Conservation (phyloP, 441 rosid species). For the Syzygium malaccense region DNA sequence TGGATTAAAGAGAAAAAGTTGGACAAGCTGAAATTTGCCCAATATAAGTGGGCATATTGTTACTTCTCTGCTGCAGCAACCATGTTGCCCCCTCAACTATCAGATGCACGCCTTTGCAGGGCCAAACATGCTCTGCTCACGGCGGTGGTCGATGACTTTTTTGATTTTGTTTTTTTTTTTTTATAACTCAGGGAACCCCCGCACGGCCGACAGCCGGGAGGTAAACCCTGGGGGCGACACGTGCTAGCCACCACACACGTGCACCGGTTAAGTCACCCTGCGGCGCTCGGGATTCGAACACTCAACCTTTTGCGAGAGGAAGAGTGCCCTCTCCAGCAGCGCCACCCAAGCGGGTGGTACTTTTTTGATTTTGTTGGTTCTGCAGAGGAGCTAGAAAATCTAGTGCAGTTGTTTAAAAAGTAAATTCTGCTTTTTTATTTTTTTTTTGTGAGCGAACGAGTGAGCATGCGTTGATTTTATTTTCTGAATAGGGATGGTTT, state of each 20-base stretch:
- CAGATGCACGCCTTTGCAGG: background rate
- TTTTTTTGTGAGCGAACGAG: background rate
- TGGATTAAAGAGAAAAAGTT: slow-evolving; percentile 5
- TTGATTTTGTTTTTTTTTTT: too few relatives aligned
- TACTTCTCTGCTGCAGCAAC: slow-evolving; percentile 4
- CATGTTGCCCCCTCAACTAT: background rate
- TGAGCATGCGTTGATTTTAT: background rate
- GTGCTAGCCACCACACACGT: too few relatives aligned
- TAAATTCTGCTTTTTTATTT: background rate
- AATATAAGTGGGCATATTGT: background rate
- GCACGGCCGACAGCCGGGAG: too few relatives aligned
- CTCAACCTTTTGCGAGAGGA: too few relatives aligned
- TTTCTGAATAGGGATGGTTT: background rate
- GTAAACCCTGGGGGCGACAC: too few relatives aligned
- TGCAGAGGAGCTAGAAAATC: slow-evolving; percentile 3
- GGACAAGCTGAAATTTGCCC: slow-evolving; percentile 9
- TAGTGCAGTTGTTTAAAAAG: background rate
- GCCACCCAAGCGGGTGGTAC: too few relatives aligned
- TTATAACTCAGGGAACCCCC: too few relatives aligned
- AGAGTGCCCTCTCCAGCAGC: too few relatives aligned
- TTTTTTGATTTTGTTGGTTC: slow-evolving; percentile 6
- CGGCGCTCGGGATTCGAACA: too few relatives aligned
- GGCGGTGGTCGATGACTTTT: background rate
- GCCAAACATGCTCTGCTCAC: background rate
- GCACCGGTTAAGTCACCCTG: too few relatives aligned